Evolutionary conservation across 2,329 filamentous ascomycete genomes (phyloP).

Genomic region (Colletotrichum scovillei): DNA sequence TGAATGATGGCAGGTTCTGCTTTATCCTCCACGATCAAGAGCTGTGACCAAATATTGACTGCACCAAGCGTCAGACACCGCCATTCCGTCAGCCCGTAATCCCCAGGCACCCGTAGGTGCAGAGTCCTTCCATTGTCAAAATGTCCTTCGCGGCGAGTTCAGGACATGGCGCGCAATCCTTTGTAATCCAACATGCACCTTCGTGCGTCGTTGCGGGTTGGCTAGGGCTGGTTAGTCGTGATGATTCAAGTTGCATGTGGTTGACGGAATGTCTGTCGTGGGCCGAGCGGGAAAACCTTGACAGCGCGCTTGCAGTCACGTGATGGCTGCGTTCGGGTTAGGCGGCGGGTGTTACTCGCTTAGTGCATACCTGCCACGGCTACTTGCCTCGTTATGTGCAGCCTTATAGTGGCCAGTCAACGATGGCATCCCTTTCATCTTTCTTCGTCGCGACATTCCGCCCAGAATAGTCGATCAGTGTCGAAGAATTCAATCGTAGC

Average conservation of each 20-base stretch:
- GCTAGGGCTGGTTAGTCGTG: constrained; percentile 21
- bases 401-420: not conserved
- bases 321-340: not conserved
- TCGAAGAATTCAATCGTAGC: no score
- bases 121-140: not conserved
- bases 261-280: constrained; percentile 17
- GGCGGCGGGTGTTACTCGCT: not conserved
- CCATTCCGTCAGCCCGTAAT: not conserved
- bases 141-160: not conserved
- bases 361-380: not conserved
- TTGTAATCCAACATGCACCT: not conserved
- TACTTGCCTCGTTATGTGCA: not conserved
- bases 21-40: not conserved
- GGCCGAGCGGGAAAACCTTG: constrained; percentile 33
- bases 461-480: no score
- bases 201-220: constrained; percentile 10
- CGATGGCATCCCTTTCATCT: not conserved
- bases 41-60: not conserved
- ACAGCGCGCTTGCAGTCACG: constrained; percentile 12
- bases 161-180: constrained; percentile 5
- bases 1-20: not conserved
- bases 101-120: not conserved
- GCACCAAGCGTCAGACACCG: constrained; percentile 1
- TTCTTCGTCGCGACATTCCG: not conserved
- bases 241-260: constrained; percentile 3